These are phyloP conservation scores for Cystobasidium sp. DNA, from an alignment of 1,284 basidiomycete genomes.

Conservation along the genomic window DNA sequence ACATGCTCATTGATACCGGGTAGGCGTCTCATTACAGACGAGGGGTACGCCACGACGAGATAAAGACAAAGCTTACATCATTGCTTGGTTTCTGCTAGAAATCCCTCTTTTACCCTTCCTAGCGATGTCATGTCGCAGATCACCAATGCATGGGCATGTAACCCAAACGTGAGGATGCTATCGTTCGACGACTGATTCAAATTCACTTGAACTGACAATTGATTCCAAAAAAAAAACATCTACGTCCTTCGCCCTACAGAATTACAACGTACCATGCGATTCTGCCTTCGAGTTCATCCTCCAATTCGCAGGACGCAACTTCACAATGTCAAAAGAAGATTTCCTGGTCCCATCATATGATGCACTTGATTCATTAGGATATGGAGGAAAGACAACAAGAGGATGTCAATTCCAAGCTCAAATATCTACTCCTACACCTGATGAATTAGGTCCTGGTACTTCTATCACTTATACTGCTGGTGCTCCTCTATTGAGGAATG, in stretches of 20 bases:
- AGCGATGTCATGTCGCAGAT: constrained; percentile 19
- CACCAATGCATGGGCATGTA: constrained; percentile 35
- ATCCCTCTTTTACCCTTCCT: constrained; percentile 21
- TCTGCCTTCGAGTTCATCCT: constrained; percentile 21
- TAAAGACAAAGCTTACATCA: neutral
- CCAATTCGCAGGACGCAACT: constrained; percentile 34
- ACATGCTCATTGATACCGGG: constrained; percentile 32
- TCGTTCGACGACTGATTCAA: too few relatives aligned
- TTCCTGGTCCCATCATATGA: constrained; percentile 33
- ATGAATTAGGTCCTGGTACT: constrained; percentile 36
- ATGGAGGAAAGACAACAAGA: constrained; percentile 14
- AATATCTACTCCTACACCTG: constrained; percentile 9
- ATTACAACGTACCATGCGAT: constrained; percentile 28
- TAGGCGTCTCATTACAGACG: neutral
- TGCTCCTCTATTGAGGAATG: constrained; percentile 27
- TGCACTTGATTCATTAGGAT: constrained; percentile 30
- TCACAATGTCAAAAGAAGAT: constrained; percentile 30
- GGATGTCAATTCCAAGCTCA: constrained; percentile 44
- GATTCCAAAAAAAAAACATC: too few relatives aligned
- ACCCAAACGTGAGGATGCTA: constrained; percentile 25
- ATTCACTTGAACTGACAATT: too few relatives aligned
- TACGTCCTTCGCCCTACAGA: too few relatives aligned
- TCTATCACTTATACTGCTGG: constrained; percentile 39
- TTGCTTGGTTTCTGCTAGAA: neutral
- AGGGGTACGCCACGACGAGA: neutral